Base-by-base conservation (phyloP, 2,329 filamentous ascomycete species). In the Diaporthe batatas region DNA sequence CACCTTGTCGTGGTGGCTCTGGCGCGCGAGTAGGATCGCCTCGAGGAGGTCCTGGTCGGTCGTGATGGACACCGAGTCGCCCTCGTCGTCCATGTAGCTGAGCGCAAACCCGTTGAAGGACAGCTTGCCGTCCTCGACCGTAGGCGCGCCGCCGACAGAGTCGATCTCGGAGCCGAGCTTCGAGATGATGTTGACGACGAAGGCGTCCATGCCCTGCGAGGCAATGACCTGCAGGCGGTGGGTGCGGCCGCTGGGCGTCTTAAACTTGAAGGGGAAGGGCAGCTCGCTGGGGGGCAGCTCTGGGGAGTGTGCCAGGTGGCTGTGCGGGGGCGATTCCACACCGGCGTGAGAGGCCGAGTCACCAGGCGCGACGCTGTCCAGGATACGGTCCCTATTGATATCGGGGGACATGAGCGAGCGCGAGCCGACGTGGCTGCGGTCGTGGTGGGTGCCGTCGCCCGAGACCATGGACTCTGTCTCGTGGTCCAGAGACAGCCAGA, bases 241-340 rank as follows among this genome's bases (percentile, higher is more conserved):
- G 23, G 98, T 95, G 68, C 96, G 94, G 58, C 96, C 96, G 77
- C 94, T 95, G 1, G 96, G 96, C 2, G 96, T 95, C 86, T 98
- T 98, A 89, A 99, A 99, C 83, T 99, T 99, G 91, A 99, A 99
- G 3, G 96, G 91, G 84, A 98, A 99, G 0, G 96, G 94, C 14
- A 90, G 83, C 76, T 97, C 94, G 78, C 93, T 89, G 1, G 89
- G 85, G 5, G 86, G 84, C 23, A 91, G 87, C 59, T 92, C 87
- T 2, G 81, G 81, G 3, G 80, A 78, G 57, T 91, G 83, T 10
- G 87, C 81, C 29, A 90, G 76, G 32, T 82, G 85, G 25, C 93
- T 95, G 70, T 90, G 91, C 25, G 91, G 86, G 16, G 94, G 94
- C 2, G 93, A 94, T 59, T 96, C 94, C 49, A 91, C 88, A 69